phyloP scores from a whole-genome alignment of 768 basidiomycete genomes.

The Mycena metata region DNA sequence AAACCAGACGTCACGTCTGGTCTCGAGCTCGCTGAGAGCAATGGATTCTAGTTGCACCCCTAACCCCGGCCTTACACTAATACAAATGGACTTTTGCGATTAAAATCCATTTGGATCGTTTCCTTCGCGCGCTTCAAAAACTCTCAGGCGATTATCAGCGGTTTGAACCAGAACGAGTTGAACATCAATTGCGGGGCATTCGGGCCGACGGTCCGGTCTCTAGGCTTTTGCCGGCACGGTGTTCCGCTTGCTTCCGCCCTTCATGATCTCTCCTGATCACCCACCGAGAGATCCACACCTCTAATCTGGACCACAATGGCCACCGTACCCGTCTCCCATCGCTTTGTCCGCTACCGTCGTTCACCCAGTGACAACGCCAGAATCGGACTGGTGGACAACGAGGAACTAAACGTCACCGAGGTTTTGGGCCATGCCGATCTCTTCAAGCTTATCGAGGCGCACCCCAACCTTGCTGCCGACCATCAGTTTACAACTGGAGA shows the following conservation, averaged over 20 bases:
- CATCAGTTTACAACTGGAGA: conserved; percentile 31
- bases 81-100: too few species aligned
- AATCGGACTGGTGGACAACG: conserved; percentile 34
- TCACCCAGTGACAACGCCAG: conserved; percentile 5
- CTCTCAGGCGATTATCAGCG: too few species aligned
- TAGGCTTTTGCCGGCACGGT: too few species aligned
- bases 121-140: too few species aligned
- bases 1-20: too few species aligned
- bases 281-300: background rate
- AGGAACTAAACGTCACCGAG: conserved; percentile 31
- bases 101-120: too few species aligned
- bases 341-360: conserved; percentile 36
- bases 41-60: too few species aligned
- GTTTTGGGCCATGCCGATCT: conserved; percentile 32
- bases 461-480: conserved; percentile 30
- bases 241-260: conserved; percentile 15
- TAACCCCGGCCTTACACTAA: too few species aligned
- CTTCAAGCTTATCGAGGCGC: conserved; percentile 38
- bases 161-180: too few species aligned
- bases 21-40: too few species aligned
- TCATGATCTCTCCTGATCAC: background rate
- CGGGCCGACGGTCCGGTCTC: too few species aligned
- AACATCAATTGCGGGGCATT: too few species aligned
- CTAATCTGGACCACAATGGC: conserved; percentile 23
- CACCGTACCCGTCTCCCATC: conserved; percentile 29